Evolutionary conservation across 805 yeast species (phyloP).

Genomic region (Millerozyma miso): DNA sequence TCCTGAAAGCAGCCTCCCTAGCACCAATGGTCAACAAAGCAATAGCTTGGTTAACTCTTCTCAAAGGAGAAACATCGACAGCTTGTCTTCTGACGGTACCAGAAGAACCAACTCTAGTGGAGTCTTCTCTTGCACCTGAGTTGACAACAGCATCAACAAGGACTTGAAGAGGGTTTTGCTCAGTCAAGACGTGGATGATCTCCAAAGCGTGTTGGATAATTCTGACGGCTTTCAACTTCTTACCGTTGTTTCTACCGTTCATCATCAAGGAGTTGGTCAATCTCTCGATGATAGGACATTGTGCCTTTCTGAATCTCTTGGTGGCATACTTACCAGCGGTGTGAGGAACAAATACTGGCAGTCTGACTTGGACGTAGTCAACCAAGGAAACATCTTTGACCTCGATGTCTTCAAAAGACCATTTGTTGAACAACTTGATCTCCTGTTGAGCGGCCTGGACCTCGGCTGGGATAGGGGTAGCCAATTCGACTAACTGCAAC

Average conservation of each 20-base stretch:
- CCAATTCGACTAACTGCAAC: slow-evolving; percentile 77
- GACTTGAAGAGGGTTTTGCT: slow-evolving; percentile 99
- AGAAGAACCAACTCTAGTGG: slow-evolving; percentile 99
- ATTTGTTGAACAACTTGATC: slow-evolving; percentile 98
- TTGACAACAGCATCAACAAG: slow-evolving; percentile 98
- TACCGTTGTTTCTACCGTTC: slow-evolving; percentile 99
- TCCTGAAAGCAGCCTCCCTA: slow-evolving; percentile 99
- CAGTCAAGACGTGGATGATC: slow-evolving; percentile 95
- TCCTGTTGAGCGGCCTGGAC: slow-evolving; percentile 94
- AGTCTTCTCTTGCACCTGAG: slow-evolving; percentile 99
- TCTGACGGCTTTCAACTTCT: slow-evolving; percentile 99
- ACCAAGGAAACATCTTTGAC: slow-evolving; percentile 97
- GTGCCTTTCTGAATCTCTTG: slow-evolving; percentile 99
- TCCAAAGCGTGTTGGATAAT: slow-evolving; percentile 99
- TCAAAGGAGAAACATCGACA: slow-evolving; percentile 99
- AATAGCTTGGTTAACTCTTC: slow-evolving; percentile 99
- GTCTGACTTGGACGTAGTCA: slow-evolving; percentile 97
- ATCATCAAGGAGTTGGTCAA: slow-evolving; percentile 99
- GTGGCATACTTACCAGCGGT: slow-evolving; percentile 99
- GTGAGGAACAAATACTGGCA: slow-evolving; percentile 97
- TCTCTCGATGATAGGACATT: slow-evolving; percentile 99
- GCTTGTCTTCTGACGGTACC: slow-evolving; percentile 99
- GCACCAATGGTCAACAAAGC: slow-evolving; percentile 98
- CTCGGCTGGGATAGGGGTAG: slow-evolving; percentile 95
- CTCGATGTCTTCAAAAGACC: slow-evolving; percentile 98